Conservation (phyloP, 2,329 filamentous ascomycete genomes). For the Byssochlamys sp. region DNA sequence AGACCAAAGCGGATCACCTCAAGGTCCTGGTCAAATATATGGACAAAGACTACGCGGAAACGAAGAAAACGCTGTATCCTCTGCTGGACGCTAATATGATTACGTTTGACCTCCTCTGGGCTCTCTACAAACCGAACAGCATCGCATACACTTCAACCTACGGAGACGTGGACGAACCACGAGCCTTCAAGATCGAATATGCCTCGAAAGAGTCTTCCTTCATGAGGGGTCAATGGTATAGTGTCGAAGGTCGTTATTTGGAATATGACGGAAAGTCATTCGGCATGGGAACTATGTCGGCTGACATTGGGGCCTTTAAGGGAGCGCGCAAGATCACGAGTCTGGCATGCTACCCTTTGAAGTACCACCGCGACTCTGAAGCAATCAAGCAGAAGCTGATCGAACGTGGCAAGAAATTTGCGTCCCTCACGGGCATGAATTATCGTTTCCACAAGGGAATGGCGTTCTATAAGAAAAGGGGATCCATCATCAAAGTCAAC, state of each 20-base stretch:
- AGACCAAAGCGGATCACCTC: constrained; percentile 40
- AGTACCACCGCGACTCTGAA: constrained; percentile 66
- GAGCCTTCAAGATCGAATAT: constrained; percentile 72
- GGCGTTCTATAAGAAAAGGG: constrained; percentile 75
- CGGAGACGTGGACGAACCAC: constrained; percentile 63
- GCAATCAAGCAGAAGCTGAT: constrained; percentile 58
- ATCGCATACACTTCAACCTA: constrained; percentile 71
- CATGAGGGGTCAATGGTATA: constrained; percentile 65
- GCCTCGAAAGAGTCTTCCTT: constrained; percentile 61
- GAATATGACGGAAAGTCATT: constrained; percentile 84
- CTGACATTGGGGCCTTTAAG: constrained; percentile 65
- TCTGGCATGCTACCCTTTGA: constrained; percentile 64
- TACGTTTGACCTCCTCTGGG: constrained; percentile 82
- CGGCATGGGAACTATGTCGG: constrained; percentile 61
- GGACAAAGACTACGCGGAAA: constrained; percentile 69
- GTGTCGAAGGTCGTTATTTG: constrained; percentile 63
- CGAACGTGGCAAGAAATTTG: constrained; percentile 75
- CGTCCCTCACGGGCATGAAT: constrained; percentile 68
- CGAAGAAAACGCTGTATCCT: constrained; percentile 70
- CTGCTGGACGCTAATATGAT: constrained; percentile 74
- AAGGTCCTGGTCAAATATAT: constrained; percentile 67
- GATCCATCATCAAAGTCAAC: constrained; percentile 65
- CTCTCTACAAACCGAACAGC: constrained; percentile 77
- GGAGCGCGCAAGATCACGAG: constrained; percentile 74
- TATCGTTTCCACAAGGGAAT: constrained; percentile 76